A percentile compares a stretch with the other conserved stretches of the same genome.
phyloP scores from a whole-genome alignment of 2,329 filamentous ascomycete species.

The Aspergillus sp. region DNA sequence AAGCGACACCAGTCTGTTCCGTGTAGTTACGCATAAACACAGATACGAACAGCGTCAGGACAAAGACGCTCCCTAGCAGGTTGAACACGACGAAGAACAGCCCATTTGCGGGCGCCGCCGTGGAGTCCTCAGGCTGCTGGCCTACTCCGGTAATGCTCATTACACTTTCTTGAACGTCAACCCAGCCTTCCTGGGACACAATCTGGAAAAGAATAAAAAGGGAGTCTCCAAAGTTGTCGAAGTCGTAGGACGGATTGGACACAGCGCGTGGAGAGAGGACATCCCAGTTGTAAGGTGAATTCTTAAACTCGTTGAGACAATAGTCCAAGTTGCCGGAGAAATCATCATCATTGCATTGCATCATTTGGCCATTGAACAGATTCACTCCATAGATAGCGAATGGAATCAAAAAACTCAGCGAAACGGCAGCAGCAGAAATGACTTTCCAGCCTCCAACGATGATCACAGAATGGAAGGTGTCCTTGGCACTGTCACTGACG shows the following conservation, averaged over 20 bases:
- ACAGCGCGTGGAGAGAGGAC: constrained; percentile 78
- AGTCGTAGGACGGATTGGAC: constrained; percentile 79
- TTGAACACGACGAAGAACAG: constrained; percentile 97
- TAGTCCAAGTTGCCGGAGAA: constrained; percentile 55
- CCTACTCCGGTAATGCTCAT: constrained; percentile 76
- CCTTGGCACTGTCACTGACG: constrained; percentile 88
- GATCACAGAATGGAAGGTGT: constrained; percentile 96
- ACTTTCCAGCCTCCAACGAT: constrained; percentile 94
- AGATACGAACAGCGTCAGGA: constrained; percentile 94
- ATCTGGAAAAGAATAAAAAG: constrained; percentile 98
- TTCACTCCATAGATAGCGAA: constrained; percentile 96
- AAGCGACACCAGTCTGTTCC: constrained; percentile 95
- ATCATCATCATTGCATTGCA: constrained; percentile 70
- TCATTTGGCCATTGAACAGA: constrained; percentile 78
- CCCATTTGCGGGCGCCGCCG: constrained; percentile 72
- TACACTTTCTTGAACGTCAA: constrained; percentile 80
- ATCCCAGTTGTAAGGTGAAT: constrained; percentile 75
- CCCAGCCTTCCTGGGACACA: constrained; percentile 97
- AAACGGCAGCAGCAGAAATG: constrained; percentile 86
- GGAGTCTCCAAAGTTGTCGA: constrained; percentile 90
- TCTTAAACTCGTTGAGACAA: constrained; percentile 80
- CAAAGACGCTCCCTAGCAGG: constrained; percentile 89
- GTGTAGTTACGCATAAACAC: constrained; percentile 99
- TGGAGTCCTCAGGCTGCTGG: constrained; percentile 64
- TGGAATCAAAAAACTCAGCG: constrained; percentile 86